Evolutionary conservation across 2,329 filamentous ascomycete species (phyloP).

Genomic region (Colletotrichum tanaceti): DNA sequence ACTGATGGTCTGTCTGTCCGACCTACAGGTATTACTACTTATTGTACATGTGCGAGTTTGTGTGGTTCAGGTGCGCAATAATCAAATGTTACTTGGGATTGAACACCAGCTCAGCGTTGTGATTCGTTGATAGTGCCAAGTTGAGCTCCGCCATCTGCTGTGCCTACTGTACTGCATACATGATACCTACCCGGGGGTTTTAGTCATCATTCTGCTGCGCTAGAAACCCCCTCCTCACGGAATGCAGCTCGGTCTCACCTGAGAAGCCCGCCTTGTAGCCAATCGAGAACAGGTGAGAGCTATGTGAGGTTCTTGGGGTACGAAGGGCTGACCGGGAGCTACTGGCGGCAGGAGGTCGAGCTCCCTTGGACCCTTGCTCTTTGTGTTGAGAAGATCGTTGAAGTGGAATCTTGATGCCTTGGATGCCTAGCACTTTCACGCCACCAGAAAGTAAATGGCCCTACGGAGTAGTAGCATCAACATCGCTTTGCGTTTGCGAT

Average conservation of each 20-base stretch:
- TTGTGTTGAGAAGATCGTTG: not conserved
- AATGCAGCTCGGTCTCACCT: constrained; percentile 2
- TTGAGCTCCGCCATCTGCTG: constrained; percentile 18
- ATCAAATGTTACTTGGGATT: not conserved
- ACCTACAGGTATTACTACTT: no score
- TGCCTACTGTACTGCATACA: no score
- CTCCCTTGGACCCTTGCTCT: not conserved
- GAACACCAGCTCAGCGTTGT: not conserved
- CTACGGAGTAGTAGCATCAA: not conserved
- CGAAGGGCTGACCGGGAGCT: constrained; percentile 1
- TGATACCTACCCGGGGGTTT: no score
- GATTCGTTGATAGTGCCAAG: constrained; percentile 12
- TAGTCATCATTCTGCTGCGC: no score
- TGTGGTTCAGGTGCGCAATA: not conserved
- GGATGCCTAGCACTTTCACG: not conserved
- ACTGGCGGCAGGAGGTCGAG: not conserved
- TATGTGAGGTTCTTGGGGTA: constrained; percentile 5
- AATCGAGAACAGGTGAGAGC: constrained; percentile 9
- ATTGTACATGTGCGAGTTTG: not conserved
- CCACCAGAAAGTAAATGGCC: no score
- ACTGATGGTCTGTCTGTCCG: not conserved
- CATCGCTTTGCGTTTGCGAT: not conserved
- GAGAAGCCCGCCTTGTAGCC: not conserved
- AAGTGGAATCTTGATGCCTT: not conserved
- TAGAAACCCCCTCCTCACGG: no score